Base-by-base conservation (phyloP, 31 red algal species). In the Asparagopsis taxiformis region DNA sequence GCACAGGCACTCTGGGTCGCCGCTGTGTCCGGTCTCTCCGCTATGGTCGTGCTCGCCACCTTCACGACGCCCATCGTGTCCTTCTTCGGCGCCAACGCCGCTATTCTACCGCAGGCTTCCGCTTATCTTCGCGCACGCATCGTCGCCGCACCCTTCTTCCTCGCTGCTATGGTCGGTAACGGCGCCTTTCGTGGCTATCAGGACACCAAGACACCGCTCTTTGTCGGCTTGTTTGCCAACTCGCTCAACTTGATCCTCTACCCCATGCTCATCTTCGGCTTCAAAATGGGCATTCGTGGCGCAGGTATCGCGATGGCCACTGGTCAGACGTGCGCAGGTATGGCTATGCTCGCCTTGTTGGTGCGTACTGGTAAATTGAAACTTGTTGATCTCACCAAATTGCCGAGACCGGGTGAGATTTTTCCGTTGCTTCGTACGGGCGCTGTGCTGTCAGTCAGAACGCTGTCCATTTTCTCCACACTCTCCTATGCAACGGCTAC, bases 181-280 rank as follows among this genome's bases (percentile, higher is more conserved):
- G 96, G 91, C 49, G 81, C 96, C 21, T 99, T 99, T 73, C 77
- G 96, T 29, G 96, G 96, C 20, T 94, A 80, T 59, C 86, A 90
- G 50, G 96, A 99, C 49, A 94, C 91, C 17, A 77, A 82, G 30
- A 99, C 91, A 15, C 91, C 96, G 6, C 61, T 99, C 28, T 82
- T 85, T 38, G 68, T 91, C 21, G 86, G 84, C 22, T 54, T 99
- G 3, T 52, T 90, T 19, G 78, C 91, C 22, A 94, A 99, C 61
- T 37, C 82, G 29, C 44, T 99, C 36, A 99, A 99, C 57, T 55
- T 99, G 3, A 79, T 76, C 10, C 65, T 93, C 35, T 91, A 93
- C 85, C 90, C 96, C 16, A 51, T 85, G 41, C 88, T 99, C 3
- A 99, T 99, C 41, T 99, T 94, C 55, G 77, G 71, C 11, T 44